Conservation (phyloP, 768 basidiomycete species). For the Boletus fagicola region DNA sequence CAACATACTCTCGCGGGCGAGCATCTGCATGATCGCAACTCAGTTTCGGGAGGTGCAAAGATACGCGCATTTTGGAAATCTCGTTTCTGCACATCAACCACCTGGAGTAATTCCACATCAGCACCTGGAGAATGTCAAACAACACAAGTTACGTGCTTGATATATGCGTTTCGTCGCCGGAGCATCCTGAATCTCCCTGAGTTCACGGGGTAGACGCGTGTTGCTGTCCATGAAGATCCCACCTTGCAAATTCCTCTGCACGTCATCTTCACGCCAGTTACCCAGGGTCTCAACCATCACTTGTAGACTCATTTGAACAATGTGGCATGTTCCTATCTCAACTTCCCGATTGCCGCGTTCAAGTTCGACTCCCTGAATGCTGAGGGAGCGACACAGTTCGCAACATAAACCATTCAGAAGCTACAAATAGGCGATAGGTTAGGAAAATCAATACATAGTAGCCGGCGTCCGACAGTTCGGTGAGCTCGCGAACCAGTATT, state of each 20-base stretch:
- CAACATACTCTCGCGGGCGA: neutral
- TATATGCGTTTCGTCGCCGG: neutral
- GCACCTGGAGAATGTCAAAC: neutral
- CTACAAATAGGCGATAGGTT: neutral
- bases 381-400: neutral
- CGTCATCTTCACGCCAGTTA: neutral
- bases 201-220: neutral
- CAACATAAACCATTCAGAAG: no score
- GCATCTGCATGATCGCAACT: accelerated
- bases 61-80: neutral
- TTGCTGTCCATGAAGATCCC: neutral
- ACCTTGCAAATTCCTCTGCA: neutral
- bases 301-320: neutral
- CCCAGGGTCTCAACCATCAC: neutral
- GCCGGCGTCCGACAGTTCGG: neutral
- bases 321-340: neutral
- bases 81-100: neutral
- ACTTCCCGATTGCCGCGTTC: neutral
- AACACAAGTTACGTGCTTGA: neutral
- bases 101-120: neutral
- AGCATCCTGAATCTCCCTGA: no score
- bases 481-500: neutral
- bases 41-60: neutral
- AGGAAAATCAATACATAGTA: neutral
- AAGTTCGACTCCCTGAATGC: neutral